Evolutionary conservation across 768 basidiomycete species (phyloP).

Genomic region (Xerocomellus intermedius): DNA sequence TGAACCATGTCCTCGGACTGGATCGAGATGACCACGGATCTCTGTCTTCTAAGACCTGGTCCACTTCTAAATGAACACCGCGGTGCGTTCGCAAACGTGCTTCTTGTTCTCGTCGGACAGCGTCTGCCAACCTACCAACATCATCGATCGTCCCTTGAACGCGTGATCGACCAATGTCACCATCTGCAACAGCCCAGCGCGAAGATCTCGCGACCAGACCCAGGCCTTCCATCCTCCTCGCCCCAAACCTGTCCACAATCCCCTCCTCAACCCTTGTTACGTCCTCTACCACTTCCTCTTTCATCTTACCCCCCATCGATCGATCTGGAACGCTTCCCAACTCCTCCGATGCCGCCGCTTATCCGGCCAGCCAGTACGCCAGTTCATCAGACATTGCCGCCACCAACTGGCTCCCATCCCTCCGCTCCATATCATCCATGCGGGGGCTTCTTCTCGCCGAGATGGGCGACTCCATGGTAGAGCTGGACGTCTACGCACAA

Average conservation of each 20-base stretch:
- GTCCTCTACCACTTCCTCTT: slow-evolving; percentile 26
- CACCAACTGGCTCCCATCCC: slow-evolving; percentile 22
- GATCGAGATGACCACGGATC: slow-evolving; percentile 18
- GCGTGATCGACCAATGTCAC: slow-evolving; percentile 17
- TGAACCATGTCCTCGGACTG: neutral
- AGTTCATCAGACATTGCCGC: slow-evolving; percentile 2
- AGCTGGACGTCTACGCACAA: slow-evolving; percentile 37
- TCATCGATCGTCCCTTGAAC: slow-evolving; percentile 6
- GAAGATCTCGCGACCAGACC: slow-evolving; percentile 1
- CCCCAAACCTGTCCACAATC: slow-evolving; percentile 27
- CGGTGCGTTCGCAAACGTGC: neutral
- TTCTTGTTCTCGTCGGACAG: slow-evolving; percentile 15
- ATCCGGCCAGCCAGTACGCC: slow-evolving; percentile 1
- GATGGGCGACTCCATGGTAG: slow-evolving; percentile 46
- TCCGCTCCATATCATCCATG: slow-evolving; percentile 43
- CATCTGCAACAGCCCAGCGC: neutral
- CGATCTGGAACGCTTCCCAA: slow-evolving; percentile 13
- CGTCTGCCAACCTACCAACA: slow-evolving; percentile 2
- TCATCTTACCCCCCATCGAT: slow-evolving; percentile 16
- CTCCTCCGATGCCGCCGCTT: slow-evolving; percentile 23
- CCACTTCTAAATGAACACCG: slow-evolving; percentile 26
- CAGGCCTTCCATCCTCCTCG: slow-evolving; percentile 18
- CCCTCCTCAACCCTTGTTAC: slow-evolving; percentile 25
- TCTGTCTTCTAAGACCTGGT: slow-evolving; percentile 3
- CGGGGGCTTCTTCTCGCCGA: slow-evolving; percentile 48